These are phyloP conservation scores for Glycine latifolia DNA, from an alignment of 306 rosid genomes.

Conservation along the genomic window DNA sequence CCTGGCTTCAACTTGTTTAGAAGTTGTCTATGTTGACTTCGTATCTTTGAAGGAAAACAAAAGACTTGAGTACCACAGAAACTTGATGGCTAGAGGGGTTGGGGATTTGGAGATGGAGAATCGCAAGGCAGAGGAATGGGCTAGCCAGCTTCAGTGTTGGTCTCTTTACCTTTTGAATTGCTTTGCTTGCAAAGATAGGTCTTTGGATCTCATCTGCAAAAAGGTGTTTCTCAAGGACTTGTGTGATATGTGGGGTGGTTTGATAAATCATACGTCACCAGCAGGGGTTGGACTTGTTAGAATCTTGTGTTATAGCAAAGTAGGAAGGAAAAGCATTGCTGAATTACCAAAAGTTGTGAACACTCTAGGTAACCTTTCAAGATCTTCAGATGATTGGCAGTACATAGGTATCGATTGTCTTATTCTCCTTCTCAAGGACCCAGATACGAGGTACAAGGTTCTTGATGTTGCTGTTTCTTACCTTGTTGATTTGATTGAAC, in stretches of 20 bases:
- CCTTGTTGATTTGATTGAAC: constrained; percentile 71
- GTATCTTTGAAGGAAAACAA: constrained; percentile 48
- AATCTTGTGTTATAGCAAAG: constrained; percentile 66
- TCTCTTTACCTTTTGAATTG: constrained; percentile 72
- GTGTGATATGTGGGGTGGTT: constrained; percentile 85
- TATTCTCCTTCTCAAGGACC: constrained; percentile 73
- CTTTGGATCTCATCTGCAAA: constrained; percentile 63
- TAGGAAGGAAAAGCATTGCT: constrained; percentile 65
- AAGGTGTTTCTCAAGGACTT: constrained; percentile 57
- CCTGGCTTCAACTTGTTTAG: constrained; percentile 65
- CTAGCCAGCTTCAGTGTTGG: constrained; percentile 85
- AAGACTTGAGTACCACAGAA: constrained; percentile 64
- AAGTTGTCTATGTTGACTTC: constrained; percentile 59
- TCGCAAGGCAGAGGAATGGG: constrained; percentile 86
- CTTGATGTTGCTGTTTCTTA: constrained; percentile 50
- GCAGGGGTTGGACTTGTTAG: constrained; percentile 78
- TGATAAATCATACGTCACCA: constrained; percentile 69
- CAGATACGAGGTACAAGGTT: constrained; percentile 68
- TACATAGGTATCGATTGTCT: constrained; percentile 85
- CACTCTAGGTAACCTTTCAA: constrained; percentile 64
- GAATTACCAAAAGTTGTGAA: constrained; percentile 55
- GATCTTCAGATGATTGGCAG: constrained; percentile 94
- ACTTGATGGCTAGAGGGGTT: constrained; percentile 76
- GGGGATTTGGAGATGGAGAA: constrained; percentile 78
- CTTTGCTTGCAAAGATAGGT: constrained; percentile 75